phyloP scores from a whole-genome alignment of 768 basidiomycete species.

The Lactarius vividus region DNA sequence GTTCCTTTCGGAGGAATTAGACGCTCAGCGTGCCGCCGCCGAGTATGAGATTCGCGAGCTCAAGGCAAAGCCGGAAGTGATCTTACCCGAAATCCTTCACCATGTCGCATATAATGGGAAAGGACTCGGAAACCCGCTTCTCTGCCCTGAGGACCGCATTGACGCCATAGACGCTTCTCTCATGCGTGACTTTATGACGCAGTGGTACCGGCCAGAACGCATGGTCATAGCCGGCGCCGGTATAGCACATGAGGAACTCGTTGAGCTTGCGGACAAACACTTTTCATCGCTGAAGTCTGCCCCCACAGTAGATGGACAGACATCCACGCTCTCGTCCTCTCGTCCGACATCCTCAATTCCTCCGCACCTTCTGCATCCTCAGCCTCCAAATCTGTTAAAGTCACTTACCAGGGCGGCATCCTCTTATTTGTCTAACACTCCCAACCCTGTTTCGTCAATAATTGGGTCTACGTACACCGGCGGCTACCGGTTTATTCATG shows the following conservation, averaged over 20 bases:
- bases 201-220: slow-evolving; percentile 90
- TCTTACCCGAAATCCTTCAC: slow-evolving; percentile 89
- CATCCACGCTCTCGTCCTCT: slow-evolving; percentile 33
- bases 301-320: slow-evolving; percentile 29
- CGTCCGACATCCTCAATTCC: slow-evolving; percentile 37
- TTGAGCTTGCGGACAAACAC: slow-evolving; percentile 79
- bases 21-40: slow-evolving; percentile 80
- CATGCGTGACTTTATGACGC: slow-evolving; percentile 61
- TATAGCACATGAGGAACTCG: slow-evolving; percentile 84
- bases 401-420: slow-evolving; percentile 75
- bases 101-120: slow-evolving; percentile 73
- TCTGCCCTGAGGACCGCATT: slow-evolving; percentile 86
- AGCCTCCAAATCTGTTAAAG: slow-evolving; percentile 56
- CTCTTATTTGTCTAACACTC: slow-evolving; percentile 53
- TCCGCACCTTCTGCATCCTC: slow-evolving; percentile 53
- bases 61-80: slow-evolving; percentile 84
- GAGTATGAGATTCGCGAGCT: slow-evolving; percentile 90
- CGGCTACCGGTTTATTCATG: slow-evolving; percentile 69
- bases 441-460: slow-evolving; percentile 18
- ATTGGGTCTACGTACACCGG: slow-evolving; percentile 67
- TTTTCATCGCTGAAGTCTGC: slow-evolving; percentile 64
- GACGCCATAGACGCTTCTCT: slow-evolving; percentile 57
- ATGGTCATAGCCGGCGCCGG: slow-evolving; percentile 97
- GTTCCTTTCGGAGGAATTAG: slow-evolving; percentile 75
- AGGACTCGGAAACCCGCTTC: slow-evolving; percentile 84